Evolutionary conservation across 202 grass and related monocot genomes (phyloP).

Genomic region (Alloteropsis angusta): DNA sequence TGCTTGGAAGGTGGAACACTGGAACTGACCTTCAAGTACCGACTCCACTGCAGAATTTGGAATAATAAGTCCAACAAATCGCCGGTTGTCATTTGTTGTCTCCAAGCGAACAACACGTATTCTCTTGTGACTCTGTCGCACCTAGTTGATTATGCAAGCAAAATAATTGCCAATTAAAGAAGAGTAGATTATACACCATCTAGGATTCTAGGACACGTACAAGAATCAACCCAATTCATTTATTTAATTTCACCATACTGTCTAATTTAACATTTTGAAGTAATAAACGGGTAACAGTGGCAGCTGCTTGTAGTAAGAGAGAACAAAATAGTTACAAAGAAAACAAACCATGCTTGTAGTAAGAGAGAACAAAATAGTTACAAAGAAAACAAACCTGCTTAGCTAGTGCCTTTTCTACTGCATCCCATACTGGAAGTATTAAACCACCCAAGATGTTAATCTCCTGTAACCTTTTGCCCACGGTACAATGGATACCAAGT

Average conservation of each 20-base stretch:
- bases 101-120: constrained; percentile 73
- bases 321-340: background rate
- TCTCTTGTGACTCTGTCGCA: constrained; percentile 60
- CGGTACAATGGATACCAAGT: constrained; percentile 73
- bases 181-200: background rate
- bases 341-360: no score
- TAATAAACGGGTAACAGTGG: background rate
- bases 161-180: constrained; percentile 20
- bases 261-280: background rate
- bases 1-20: background rate
- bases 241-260: background rate
- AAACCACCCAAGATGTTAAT: constrained; percentile 82
- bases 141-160: constrained; percentile 39
- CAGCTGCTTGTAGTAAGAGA: background rate
- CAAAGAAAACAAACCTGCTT: constrained; percentile 52
- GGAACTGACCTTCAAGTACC: constrained; percentile 63
- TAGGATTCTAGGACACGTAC: background rate
- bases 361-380: background rate
- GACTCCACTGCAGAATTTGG: constrained; percentile 79
- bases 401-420: constrained; percentile 67
- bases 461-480: constrained; percentile 95
- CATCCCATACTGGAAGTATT: constrained; percentile 85
- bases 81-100: constrained; percentile 57
- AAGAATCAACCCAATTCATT: background rate
- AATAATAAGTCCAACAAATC: constrained; percentile 76